Evolutionary conservation across 331 rosid species (phyloP).

Genomic region (Pyrus hybrid): DNA sequence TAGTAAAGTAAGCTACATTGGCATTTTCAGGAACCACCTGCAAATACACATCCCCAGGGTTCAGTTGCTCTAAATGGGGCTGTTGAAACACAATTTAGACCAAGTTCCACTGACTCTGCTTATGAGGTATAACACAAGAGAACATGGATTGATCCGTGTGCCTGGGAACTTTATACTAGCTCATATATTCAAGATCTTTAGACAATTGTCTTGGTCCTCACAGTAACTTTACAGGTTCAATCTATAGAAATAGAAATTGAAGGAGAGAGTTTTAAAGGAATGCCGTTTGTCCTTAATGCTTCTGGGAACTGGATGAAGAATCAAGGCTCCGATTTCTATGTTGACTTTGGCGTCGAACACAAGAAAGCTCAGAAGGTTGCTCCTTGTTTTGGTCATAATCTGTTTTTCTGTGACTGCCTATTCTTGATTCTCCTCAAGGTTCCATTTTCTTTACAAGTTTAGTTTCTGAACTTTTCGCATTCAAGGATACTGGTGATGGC

Average conservation of each 20-base stretch:
- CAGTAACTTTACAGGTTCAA: constrained; percentile 58
- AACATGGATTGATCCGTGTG: constrained; percentile 11
- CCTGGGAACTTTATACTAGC: constrained; percentile 19
- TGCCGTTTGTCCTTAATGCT: constrained; percentile 66
- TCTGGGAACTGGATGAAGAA: constrained; percentile 79
- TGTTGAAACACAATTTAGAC: constrained; percentile 52
- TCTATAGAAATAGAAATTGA: constrained; percentile 58
- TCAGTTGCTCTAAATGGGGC: constrained; percentile 57
- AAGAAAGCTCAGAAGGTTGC: constrained; percentile 64
- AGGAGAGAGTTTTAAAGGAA: constrained; percentile 60
- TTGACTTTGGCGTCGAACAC: constrained; percentile 44
- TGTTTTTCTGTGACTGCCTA: constrained; percentile 6
- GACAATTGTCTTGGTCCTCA: constrained; percentile 14
- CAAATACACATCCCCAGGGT: constrained; percentile 55
- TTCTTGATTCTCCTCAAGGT: neutral
- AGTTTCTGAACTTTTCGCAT: constrained; percentile 18
- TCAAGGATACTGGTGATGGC: constrained; percentile 63
- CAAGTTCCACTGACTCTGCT: constrained; percentile 33
- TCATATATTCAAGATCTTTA: neutral
- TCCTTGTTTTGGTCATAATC: constrained; percentile 13
- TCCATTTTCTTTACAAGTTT: constrained; percentile 7
- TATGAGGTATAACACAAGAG: constrained; percentile 38
- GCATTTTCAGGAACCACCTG: constrained; percentile 68
- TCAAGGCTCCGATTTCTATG: constrained; percentile 71
- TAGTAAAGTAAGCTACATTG: constrained; percentile 9